These are phyloP conservation scores for Diatrype stigma DNA, from an alignment of 2,329 filamentous ascomycete species.

Conservation along the genomic window DNA sequence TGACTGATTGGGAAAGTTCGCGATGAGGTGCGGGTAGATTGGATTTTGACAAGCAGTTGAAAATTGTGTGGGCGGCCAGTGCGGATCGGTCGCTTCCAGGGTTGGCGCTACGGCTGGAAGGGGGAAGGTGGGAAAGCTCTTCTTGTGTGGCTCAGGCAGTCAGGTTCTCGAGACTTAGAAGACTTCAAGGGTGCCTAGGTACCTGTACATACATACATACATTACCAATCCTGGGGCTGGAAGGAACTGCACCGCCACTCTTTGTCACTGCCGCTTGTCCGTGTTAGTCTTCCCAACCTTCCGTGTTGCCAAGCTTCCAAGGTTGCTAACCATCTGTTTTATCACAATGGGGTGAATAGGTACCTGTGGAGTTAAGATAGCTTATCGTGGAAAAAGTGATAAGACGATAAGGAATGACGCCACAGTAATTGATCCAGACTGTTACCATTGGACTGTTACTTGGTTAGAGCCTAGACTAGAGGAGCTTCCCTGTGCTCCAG, in stretches of 20 bases:
- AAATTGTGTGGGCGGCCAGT: not conserved
- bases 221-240: too few species aligned
- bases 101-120: not conserved
- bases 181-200: too few species aligned
- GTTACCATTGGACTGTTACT: not conserved
- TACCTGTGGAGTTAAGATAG: too few species aligned
- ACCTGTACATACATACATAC: too few species aligned
- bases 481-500: not conserved
- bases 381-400: not conserved
- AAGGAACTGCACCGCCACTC: not conserved
- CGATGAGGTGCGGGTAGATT: not conserved
- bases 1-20: not conserved
- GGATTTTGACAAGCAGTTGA: not conserved
- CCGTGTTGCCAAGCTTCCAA: too few species aligned
- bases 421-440: too few species aligned
- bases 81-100: not conserved
- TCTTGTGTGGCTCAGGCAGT: not conserved
- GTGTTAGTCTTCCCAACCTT: too few species aligned
- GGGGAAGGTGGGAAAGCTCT: not conserved
- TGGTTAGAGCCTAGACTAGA: not conserved
- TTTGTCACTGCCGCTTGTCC: not conserved
- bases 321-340: too few species aligned
- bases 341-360: not conserved
- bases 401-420: not conserved
- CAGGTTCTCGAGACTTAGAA: not conserved